Evolutionary conservation across 129 eudicot species (phyloP), one percentile per base, ranked within the genome.

Genomic region (Helianthus tuberosus): DNA sequence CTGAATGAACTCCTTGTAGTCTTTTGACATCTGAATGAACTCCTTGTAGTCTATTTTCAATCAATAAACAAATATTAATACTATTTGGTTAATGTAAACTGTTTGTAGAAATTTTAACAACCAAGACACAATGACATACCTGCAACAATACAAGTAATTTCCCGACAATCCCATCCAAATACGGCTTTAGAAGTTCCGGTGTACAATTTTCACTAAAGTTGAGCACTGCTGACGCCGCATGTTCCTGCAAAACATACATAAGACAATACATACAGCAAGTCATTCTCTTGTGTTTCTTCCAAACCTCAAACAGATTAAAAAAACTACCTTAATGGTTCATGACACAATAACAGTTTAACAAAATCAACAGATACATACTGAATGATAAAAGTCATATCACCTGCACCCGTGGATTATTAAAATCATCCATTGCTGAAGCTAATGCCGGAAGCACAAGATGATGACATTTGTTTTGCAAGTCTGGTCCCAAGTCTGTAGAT

Each of bases 171-270:
- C 96, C 98, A 75, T 94, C 98, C 71, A 94, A 77, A 77, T 94
- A 94, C 43, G 98, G 98, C 3, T 91, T 76, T 64, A 94, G 75
- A 79, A 94, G 85, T 71, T 94, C 98, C 13, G 98, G 91, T 5
- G 98, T 94, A 77, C 98, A 94, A 51, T 91, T 90, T 78, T 94
- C 98, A 68, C 97, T 90, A 70, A 94, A 94, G 80, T 94, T 94
- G 47, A 94, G 83, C 58, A 94, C 93, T 41, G 96, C 97, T 64
- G 97, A 91, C 68, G 97, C 97, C 68, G 97, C 96, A 81, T 91
- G 97, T 52, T 97, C 98, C 98, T 94, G 85, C 76, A 79, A 73
- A 83, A 75, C 51, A 81, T 57, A 59, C 55, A 73, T 41, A 55
- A 14, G 8, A 51, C 6, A 11, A 29, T 57, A 53, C 38, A 74